Evolutionary conservation across 2,329 filamentous ascomycete species (phyloP).

Genomic region (Fusarium pseudocircinatum): DNA sequence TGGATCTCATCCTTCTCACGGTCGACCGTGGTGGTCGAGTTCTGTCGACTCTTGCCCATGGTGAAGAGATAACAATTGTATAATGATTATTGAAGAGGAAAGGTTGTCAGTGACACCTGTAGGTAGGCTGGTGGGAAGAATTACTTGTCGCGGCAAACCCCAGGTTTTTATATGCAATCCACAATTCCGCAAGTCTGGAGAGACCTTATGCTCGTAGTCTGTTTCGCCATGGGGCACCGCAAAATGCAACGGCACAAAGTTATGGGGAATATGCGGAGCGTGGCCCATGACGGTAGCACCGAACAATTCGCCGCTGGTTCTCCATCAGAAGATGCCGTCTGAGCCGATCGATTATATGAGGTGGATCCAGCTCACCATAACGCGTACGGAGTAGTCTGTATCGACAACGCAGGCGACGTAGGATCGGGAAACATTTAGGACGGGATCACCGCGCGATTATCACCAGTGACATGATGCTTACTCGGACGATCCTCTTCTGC

Average conservation of each 20-base stretch:
- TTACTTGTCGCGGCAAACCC: slow-evolving; percentile 8
- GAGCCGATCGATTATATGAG: slow-evolving; percentile 12
- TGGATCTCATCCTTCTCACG: slow-evolving; percentile 35
- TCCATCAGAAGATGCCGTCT: slow-evolving; percentile 34
- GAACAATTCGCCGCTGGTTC: slow-evolving; percentile 36
- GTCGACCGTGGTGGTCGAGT: slow-evolving; percentile 37
- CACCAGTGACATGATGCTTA: slow-evolving; percentile 6
- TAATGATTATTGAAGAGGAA: too few relatives aligned
- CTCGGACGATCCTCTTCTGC: neutral
- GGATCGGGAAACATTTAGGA: neutral
- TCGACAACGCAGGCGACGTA: neutral
- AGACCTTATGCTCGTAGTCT: slow-evolving; percentile 20
- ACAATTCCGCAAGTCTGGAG: slow-evolving; percentile 16
- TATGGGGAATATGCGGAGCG: slow-evolving; percentile 3
- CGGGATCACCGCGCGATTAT: slow-evolving; percentile 18
- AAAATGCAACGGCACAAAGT: slow-evolving; percentile 13
- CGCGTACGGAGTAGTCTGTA: neutral
- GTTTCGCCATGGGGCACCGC: slow-evolving; percentile 29
- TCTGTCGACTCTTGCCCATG: slow-evolving; percentile 32
- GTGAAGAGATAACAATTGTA: too few relatives aligned
- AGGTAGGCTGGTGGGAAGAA: neutral
- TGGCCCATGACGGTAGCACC: slow-evolving; percentile 37
- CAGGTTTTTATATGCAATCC: slow-evolving; percentile 27
- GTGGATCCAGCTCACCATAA: slow-evolving; percentile 4
- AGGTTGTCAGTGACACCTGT: slow-evolving; percentile 7